phyloP scores from a whole-genome alignment of 2,329 filamentous ascomycete genomes.

The Penicillium freii region DNA sequence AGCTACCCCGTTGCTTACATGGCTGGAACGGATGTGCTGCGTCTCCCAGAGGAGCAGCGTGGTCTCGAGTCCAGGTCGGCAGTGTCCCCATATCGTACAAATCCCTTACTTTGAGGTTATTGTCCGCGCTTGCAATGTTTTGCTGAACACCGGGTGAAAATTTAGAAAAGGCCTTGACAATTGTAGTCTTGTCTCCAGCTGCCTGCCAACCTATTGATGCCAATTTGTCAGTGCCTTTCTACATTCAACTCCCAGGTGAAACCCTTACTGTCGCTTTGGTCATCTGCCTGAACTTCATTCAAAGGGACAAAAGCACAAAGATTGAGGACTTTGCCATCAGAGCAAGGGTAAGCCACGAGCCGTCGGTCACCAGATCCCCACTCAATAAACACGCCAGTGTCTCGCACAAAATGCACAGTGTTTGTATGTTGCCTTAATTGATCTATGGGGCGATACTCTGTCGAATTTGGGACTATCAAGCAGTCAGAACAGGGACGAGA shows the following conservation, averaged over 20 bases:
- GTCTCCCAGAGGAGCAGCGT: conserved; percentile 60
- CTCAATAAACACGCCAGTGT: conserved; percentile 43
- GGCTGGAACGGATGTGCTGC: conserved; percentile 67
- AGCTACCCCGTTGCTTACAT: conserved; percentile 14
- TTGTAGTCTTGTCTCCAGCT: conserved; percentile 15
- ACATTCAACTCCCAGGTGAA: neutral
- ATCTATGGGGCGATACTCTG: conserved; percentile 15
- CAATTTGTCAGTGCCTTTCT: neutral
- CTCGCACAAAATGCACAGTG: conserved; percentile 14
- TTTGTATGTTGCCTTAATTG: conserved; percentile 12
- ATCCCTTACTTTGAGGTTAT: conserved; percentile 55
- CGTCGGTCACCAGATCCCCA: conserved; percentile 43
- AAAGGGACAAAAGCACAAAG: conserved; percentile 50
- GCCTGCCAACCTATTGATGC: conserved; percentile 20
- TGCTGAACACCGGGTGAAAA: conserved; percentile 20
- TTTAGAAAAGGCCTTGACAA: conserved; percentile 16
- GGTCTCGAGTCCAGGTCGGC: conserved; percentile 53
- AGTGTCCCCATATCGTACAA: conserved; percentile 61
- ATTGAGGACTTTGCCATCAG: conserved; percentile 47
- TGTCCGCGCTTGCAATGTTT: conserved; percentile 36
- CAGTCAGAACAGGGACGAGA: neutral
- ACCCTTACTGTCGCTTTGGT: conserved; percentile 26
- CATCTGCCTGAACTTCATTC: conserved; percentile 28
- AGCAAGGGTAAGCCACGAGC: conserved; percentile 49
- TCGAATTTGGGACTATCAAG: conserved; percentile 24